Evolutionary conservation across 805 yeast genomes (phyloP), one percentile per base, ranked within the genome.

Genomic region (Pichia ethanolica): DNA sequence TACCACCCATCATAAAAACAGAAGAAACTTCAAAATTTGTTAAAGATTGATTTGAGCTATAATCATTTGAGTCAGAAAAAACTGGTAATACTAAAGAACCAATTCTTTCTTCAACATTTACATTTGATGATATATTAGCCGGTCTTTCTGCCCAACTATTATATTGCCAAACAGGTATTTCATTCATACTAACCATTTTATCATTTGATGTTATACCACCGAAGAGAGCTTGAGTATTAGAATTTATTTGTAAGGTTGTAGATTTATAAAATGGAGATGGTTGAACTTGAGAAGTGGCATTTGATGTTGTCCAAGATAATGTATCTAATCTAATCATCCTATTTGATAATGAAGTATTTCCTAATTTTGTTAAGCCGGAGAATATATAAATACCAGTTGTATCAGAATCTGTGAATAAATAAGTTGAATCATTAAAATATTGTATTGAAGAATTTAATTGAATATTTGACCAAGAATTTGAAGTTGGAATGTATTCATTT

Each of bases 131-230:
- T 53, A 63, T 56, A 38, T 64, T 55, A 1, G 69, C 66, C 0
- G 70, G 56, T 50, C 68, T 66, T 60, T 79, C 85, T 4, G 86
- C 74, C 95, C 95, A 87, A 8, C 86, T 67, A 44, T 71, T 70
- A 52, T 78, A 79, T 56, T 81, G 81, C 86, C 89, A 85, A 2
- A 83, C 64, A 0, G 93, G 91, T 20, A 84, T 66, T 63, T 86
- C 93, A 56, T 74, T 74, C 82, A 86, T 77, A 53, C 78, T 76
- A 35, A 85, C 76, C 89, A 90, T 85, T 3, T 46, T 32, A 0
- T 89, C 89, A 3, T 66, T 57, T 6, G 62, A 56, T 3, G 86
- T 75, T 47, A 70, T 71, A 3, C 95, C 95, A 0, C 93, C 95
- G 39, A 86, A 67, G 3, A 86, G 61, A 35, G 82, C 62, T 53